Conservation (phyloP, 2,329 filamentous ascomycete species). For the Cladosporium sp. region DNA sequence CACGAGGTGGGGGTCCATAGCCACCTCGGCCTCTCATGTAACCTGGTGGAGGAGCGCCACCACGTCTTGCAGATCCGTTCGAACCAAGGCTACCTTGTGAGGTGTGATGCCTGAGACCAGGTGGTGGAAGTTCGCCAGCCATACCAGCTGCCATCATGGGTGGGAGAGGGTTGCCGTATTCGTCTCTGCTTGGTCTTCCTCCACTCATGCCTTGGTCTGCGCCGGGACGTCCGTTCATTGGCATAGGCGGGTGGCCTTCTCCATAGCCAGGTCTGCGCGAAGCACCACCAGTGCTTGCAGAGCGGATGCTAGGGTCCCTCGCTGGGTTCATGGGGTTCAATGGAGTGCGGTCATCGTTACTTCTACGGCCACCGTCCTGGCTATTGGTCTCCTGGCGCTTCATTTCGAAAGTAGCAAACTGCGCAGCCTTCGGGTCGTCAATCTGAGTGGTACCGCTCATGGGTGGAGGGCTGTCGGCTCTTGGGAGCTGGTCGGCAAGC, state of each 20-base stretch:
- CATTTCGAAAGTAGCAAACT: constrained; percentile 66
- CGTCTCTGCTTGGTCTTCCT: constrained; percentile 53
- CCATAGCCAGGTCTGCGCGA: constrained; percentile 36
- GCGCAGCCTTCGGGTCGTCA: constrained; percentile 56
- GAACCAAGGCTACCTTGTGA: constrained; percentile 51
- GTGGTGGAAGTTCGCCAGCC: constrained; percentile 42
- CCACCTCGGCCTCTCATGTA: constrained; percentile 34
- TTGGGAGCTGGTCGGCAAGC: constrained; percentile 42
- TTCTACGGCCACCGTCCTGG: constrained; percentile 38
- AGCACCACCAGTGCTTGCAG: constrained; percentile 39
- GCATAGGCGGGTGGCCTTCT: constrained; percentile 44
- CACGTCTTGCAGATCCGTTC: constrained; percentile 37
- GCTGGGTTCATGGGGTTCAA: constrained; percentile 55
- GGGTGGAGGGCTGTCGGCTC: constrained; percentile 57
- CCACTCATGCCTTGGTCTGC: constrained; percentile 22
- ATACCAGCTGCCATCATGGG: constrained; percentile 31
- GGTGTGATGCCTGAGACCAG: constrained; percentile 50
- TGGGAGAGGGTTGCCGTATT: constrained; percentile 63
- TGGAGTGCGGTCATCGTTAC: constrained; percentile 70
- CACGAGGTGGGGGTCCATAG: constrained; percentile 33
- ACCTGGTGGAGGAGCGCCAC: constrained; percentile 15
- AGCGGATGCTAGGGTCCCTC: constrained; percentile 60
- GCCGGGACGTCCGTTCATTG: constrained; percentile 31
- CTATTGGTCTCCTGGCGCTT: constrained; percentile 57
- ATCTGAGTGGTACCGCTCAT: constrained; percentile 55